A percentile compares a stretch with the other conserved stretches of the same genome.
These are phyloP conservation scores for Populus alba DNA, from an alignment of 345 rosid species.

Conservation along the genomic window DNA sequence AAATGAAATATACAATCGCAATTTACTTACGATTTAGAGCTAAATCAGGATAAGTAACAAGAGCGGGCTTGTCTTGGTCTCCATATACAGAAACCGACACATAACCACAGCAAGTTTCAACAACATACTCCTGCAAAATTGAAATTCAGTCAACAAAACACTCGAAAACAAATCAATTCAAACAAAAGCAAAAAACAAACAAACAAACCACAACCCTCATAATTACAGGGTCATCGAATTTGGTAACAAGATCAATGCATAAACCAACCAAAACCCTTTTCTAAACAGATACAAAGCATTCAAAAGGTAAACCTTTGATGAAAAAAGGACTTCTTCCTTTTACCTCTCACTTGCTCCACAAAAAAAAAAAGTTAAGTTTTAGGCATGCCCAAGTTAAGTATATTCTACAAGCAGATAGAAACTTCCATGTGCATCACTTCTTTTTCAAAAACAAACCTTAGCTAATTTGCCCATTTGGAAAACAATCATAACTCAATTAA, in stretches of 20 bases:
- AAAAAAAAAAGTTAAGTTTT: background rate
- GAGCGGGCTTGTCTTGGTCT: slow-evolving; percentile 94
- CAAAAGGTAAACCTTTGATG: background rate
- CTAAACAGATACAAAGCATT: background rate
- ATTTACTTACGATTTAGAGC: slow-evolving; percentile 70
- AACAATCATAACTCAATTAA: background rate
- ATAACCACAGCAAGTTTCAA: slow-evolving; percentile 60
- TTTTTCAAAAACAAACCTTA: background rate
- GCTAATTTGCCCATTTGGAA: slow-evolving; percentile 8
- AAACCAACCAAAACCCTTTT: background rate
- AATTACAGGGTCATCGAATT: background rate
- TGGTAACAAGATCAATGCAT: background rate
- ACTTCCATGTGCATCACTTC: slow-evolving; percentile 18
- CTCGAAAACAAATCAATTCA: background rate
- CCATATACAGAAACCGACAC: slow-evolving; percentile 85
- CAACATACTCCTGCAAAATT: slow-evolving; percentile 60
- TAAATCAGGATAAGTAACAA: slow-evolving; percentile 88
- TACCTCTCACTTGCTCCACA: background rate
- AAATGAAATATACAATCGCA: background rate
- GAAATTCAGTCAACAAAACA: background rate
- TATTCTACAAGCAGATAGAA: slow-evolving; percentile 4
- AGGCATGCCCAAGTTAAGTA: slow-evolving; percentile 23
- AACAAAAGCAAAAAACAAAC: background rate
- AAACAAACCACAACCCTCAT: background rate
- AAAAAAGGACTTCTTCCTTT: background rate